phyloP scores from a whole-genome alignment of 1,139 yeast species.

The Hyphopichia pseudoburtonii region DNA sequence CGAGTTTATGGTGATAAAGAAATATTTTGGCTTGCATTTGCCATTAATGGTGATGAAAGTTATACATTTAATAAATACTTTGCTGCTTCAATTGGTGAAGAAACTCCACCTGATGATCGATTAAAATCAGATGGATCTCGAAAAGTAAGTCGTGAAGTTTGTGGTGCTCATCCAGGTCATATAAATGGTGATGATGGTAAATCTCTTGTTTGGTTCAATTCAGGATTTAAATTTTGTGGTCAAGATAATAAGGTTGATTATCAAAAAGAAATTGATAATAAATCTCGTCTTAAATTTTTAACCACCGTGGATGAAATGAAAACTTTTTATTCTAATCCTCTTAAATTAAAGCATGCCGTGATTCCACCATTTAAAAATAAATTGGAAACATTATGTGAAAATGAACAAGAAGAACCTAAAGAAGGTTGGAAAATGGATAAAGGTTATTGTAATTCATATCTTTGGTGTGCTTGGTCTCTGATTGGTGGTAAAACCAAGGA shows the following conservation, averaged over 20 bases:
- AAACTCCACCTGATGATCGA: constrained; percentile 23
- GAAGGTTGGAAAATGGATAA: constrained; percentile 31
- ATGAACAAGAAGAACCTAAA: constrained; percentile 27
- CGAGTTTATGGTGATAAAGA: constrained; percentile 37
- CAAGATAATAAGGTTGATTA: constrained; percentile 23
- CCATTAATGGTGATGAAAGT: constrained; percentile 33
- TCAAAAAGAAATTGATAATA: constrained; percentile 22
- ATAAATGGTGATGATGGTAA: constrained; percentile 30
- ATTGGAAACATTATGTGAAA: constrained; percentile 22
- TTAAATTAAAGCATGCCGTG: constrained; percentile 24
- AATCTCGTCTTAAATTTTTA: constrained; percentile 19
- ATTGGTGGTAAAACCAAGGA: constrained; percentile 33
- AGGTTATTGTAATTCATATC: constrained; percentile 39
- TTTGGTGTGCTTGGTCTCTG: constrained; percentile 47
- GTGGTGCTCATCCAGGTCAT: constrained; percentile 50
- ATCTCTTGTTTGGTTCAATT: constrained; percentile 33
- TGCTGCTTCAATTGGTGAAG: constrained; percentile 32
- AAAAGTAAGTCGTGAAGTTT: constrained; percentile 29
- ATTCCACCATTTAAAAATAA: constrained; percentile 31
- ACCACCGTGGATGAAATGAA: constrained; percentile 18
- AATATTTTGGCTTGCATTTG: constrained; percentile 35
- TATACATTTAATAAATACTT: constrained; percentile 25
- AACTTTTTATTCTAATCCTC: constrained; percentile 22
- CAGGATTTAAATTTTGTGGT: constrained; percentile 34
- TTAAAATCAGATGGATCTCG: constrained; percentile 18